phyloP scores from a whole-genome alignment of 768 basidiomycete species.

The Leccinellum luteum region DNA sequence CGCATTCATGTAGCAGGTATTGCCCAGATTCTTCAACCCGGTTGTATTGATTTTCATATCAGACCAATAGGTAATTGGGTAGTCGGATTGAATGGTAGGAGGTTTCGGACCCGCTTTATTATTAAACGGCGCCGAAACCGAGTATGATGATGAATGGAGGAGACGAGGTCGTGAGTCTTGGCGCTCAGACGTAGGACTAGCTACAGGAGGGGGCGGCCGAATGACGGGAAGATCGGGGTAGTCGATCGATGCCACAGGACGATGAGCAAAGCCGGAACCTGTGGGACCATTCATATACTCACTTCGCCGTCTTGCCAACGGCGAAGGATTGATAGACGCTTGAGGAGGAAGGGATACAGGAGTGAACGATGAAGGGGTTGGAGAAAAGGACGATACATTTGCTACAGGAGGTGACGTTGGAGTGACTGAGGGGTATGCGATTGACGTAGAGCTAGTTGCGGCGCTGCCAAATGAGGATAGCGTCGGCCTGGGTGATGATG shows the following conservation, averaged over 20 bases:
- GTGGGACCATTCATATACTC: slow-evolving; percentile 81
- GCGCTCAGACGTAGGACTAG: slow-evolving; percentile 64
- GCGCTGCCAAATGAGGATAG: slow-evolving; percentile 39
- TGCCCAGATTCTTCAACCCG: slow-evolving; percentile 92
- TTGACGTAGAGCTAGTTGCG: slow-evolving; percentile 36
- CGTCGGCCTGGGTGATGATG: slow-evolving; percentile 35
- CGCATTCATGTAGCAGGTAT: slow-evolving; percentile 99
- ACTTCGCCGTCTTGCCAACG: slow-evolving; percentile 67
- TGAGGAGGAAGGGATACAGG: slow-evolving; percentile 68
- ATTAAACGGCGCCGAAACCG: slow-evolving; percentile 19
- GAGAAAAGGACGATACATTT: slow-evolving; percentile 38
- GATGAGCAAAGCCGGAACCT: slow-evolving; percentile 42
- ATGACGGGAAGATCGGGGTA: slow-evolving; percentile 76
- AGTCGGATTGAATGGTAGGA: slow-evolving; percentile 70
- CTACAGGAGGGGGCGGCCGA: slow-evolving; percentile 78
- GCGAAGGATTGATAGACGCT: slow-evolving; percentile 79
- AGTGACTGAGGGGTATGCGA: slow-evolving; percentile 53
- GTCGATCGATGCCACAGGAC: slow-evolving; percentile 60
- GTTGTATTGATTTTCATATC: slow-evolving; percentile 76
- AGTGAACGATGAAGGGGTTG: slow-evolving; percentile 38
- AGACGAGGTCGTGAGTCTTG: slow-evolving; percentile 71
- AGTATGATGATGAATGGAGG: slow-evolving; percentile 36
- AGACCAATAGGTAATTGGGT: slow-evolving; percentile 81
- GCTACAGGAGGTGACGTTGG: slow-evolving; percentile 37
- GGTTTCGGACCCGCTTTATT: slow-evolving; percentile 46